Evolutionary conservation across 768 basidiomycete species (phyloP), one percentile per base, ranked within the genome.

Genomic region (Termitomyces bulborhizus): DNA sequence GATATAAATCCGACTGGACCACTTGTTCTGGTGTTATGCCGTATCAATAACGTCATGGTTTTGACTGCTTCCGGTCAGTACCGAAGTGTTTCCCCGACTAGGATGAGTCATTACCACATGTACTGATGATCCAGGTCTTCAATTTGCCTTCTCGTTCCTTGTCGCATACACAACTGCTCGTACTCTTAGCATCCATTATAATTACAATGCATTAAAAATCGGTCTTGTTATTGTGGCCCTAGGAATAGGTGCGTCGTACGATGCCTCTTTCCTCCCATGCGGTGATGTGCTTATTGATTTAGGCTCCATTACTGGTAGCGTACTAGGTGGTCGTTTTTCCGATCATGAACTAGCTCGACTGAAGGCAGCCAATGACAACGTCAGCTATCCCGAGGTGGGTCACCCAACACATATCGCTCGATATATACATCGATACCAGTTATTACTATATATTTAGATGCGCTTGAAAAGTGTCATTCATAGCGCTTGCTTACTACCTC

Each of bases 1-100:
- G 90, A 93, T 60, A 75, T 93, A 18, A 92, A 90, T 64, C 90
- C 90, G 0, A 64, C 90, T 50, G 77, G 76, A 47, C 87, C 88
- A 0, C 76, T 92, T 46, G 66, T 70, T 51, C 65, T 74, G 36
- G 79, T 91, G 32, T 57, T 92, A 26, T 73, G 76, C 12, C 74
- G 82, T 39, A 75, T 69, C 49, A 88, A 90, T 60, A 97, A 95
- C 58, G 47, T 89, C 8, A 67, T 78, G 1, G 83, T 87, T 53
- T 71, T 93, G 3, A 55, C 81, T 53, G 75, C 84, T 29, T 90
- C 88, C 36, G 85, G 88, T 85, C 55, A 43, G 78, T 61, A n/a
- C 42, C 18, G 13, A 8, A 24, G 18, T 18, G 52, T 42, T 34
- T n/a, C n/a, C 26, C 9, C 15, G 7, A 27, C 36, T 37, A 37